Evolutionary conservation across 352 stramenopile genomes (phyloP).

Genomic region (Phytophthora hybrid): DNA sequence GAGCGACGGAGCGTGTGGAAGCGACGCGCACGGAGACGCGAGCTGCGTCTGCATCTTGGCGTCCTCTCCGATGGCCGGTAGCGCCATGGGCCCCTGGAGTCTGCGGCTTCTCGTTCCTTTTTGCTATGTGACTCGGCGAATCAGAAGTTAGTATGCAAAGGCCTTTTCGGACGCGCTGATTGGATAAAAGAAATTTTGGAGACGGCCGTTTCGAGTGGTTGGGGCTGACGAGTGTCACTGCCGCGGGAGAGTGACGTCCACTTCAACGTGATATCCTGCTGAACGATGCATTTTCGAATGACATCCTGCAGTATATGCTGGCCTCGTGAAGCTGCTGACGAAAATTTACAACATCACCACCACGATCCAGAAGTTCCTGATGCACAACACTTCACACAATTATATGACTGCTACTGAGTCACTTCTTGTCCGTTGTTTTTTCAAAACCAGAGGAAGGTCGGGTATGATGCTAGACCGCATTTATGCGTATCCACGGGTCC

Average conservation of each 20-base stretch:
- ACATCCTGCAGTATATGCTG: too few relatives aligned
- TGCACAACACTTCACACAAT: too few relatives aligned
- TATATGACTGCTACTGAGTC: too few relatives aligned
- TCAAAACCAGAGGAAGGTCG: too few relatives aligned
- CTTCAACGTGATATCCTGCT: background rate
- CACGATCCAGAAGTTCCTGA: too few relatives aligned
- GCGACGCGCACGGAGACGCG: slow-evolving; percentile 25
- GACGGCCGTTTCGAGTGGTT: background rate
- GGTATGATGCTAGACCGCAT: too few relatives aligned
- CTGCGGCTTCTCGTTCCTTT: slow-evolving; percentile 29
- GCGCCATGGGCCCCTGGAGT: slow-evolving; percentile 23
- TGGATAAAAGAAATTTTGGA: background rate
- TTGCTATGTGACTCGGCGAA: slow-evolving; percentile 11
- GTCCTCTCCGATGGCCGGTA: slow-evolving; percentile 64
- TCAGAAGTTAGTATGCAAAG: slow-evolving; percentile 21
- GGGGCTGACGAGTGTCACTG: background rate
- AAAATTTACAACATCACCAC: too few relatives aligned
- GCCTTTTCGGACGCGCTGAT: background rate
- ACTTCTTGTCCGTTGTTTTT: too few relatives aligned
- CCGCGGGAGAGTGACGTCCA: background rate
- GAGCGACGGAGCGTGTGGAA: slow-evolving; percentile 25
- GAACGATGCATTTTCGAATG: too few relatives aligned
- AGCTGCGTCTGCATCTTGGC: slow-evolving; percentile 37
- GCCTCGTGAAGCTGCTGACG: too few relatives aligned
- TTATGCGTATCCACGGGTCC: too few relatives aligned